Conservation (phyloP, 345 rosid genomes). For the Rhizophora apiculata region DNA sequence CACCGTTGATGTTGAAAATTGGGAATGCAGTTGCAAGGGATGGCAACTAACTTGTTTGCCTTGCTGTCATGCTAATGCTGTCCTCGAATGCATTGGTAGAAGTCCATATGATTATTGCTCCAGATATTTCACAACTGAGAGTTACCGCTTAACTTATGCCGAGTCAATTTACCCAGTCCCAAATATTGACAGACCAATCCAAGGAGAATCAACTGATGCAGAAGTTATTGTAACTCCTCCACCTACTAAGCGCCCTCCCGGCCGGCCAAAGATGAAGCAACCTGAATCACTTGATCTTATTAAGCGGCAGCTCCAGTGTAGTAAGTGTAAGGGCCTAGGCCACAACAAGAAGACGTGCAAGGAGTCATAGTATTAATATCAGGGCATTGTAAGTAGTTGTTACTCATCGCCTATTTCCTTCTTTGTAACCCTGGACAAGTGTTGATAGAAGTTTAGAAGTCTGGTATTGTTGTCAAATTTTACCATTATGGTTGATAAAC, state of each 20-base stretch:
- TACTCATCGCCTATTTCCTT: slow-evolving; percentile 18
- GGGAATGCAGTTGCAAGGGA: slow-evolving; percentile 77
- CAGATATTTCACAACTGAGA: slow-evolving; percentile 53
- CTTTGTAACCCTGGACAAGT: slow-evolving; percentile 8
- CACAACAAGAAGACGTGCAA: slow-evolving; percentile 95
- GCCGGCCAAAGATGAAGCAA: slow-evolving; percentile 74
- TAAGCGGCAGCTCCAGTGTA: slow-evolving; percentile 93
- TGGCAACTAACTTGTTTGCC: slow-evolving; percentile 79
- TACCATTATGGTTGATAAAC: too few relatives aligned
- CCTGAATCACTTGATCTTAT: slow-evolving; percentile 57
- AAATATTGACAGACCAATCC: slow-evolving; percentile 55
- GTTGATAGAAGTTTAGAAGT: slow-evolving; percentile 9
- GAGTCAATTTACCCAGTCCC: slow-evolving; percentile 78
- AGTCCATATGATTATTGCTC: slow-evolving; percentile 79
- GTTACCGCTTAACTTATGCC: slow-evolving; percentile 49
- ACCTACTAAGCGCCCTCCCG: slow-evolving; percentile 76
- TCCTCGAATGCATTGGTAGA: slow-evolving; percentile 48
- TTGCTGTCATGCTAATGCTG: slow-evolving; percentile 84
- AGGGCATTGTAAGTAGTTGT: slow-evolving; percentile 26
- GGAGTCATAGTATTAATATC: slow-evolving; percentile 35
- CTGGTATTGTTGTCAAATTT: not conserved
- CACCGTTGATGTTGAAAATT: slow-evolving; percentile 56
- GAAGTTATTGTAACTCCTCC: slow-evolving; percentile 71
- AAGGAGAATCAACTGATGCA: slow-evolving; percentile 39
- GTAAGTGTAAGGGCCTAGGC: slow-evolving; percentile 95